phyloP scores from a whole-genome alignment of 225 moss, liverwort and hornwort species.

The Pleurozium schreberi region DNA sequence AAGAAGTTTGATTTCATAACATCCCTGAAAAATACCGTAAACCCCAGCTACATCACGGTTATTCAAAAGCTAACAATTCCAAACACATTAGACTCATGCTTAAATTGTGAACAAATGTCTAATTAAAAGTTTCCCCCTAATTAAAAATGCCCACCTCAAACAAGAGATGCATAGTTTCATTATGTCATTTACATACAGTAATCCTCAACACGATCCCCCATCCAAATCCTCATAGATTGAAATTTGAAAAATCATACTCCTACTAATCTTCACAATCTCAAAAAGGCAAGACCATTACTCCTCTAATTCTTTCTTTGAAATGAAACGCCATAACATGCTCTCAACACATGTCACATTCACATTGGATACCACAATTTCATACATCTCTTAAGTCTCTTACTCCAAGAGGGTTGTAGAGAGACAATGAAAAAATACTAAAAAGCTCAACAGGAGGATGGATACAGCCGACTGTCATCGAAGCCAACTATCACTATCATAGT shows the following conservation, averaged over 20 bases:
- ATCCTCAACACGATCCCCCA: neutral
- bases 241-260: neutral
- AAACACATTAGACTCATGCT: too few species aligned
- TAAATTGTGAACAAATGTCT: neutral
- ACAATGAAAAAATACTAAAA: neutral
- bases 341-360: neutral
- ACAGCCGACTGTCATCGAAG: conserved; percentile 16
- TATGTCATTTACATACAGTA: neutral
- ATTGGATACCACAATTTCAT: neutral
- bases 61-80: neutral
- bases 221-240: neutral
- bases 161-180: neutral
- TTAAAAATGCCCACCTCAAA: neutral
- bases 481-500: conserved; percentile 48
- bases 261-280: neutral
- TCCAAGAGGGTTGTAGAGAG: too few species aligned
- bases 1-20: neutral
- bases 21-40: neutral
- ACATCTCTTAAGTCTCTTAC: neutral
- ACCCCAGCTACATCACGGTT: accelerated
- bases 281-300: neutral
- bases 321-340: neutral
- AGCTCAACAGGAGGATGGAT: neutral
- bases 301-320: neutral
- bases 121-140: neutral